Base-by-base conservation (phyloP, 2,329 filamentous ascomycete genomes). In the Aspergillus melleus region DNA sequence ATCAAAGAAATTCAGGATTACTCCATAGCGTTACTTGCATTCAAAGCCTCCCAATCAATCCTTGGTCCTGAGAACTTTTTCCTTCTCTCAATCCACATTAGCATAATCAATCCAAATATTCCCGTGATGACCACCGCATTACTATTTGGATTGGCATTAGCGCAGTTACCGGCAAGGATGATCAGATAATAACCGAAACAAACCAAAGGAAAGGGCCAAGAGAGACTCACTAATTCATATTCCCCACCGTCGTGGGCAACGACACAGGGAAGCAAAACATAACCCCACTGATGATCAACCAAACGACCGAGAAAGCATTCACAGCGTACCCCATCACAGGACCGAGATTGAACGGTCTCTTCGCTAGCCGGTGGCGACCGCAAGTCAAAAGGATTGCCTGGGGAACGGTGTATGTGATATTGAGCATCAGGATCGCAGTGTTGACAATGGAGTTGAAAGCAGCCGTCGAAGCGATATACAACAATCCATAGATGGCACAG, bases 371-470 rank as follows among this genome's bases (percentile, higher is more conserved):
- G 16, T 52, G 8, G 1, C 54, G 54, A 2, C 54, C 54, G 6
- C 30, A 44, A 2, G 54, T 57, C n/a, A 46, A 30, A 0, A 67
- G 39, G 2, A 74, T 69, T 1, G 52, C 72, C 55, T 72, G 69
- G 0, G 72, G 72, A 2, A 74, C 58, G 1, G 58, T 61, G 24
- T 73, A 73, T 1, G 70, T 69, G 30, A 74, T 67, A 36, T 72
- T 74, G n/a, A 74, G 46, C 47, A 62, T 62, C 0, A 74, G 57
- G 2, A 71, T 68, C 5, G 72, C 68, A 1, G 69, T 64, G 8
- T 60, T 72, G 49, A 75, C 66, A 47, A 76, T 74, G 0, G 72
- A 74, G 55, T 74, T 75, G 61, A 74, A 76, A 1, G 73, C 73
- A 2, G 63, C 61, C 0, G 67, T 72, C 26, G 61, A 67, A 0